Evolutionary conservation across 225 moss, liverwort and hornwort genomes (phyloP), one percentile per base, ranked within the genome.

Genomic region (Rhytidiadelphus loreus): DNA sequence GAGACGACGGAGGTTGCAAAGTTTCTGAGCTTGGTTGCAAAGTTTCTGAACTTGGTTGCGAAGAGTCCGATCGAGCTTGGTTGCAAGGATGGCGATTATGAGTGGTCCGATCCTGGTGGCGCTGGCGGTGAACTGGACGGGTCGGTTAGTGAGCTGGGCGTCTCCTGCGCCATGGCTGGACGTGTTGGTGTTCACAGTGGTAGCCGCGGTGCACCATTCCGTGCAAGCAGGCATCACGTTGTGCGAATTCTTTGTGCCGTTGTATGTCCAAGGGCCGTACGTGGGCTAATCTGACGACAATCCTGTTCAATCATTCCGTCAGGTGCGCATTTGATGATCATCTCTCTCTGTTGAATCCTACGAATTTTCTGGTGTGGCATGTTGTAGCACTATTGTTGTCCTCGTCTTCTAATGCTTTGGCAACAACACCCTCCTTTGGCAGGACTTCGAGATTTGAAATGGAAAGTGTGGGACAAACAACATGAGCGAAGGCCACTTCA

Each of bases 61-160:
- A 30, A 46, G 74, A 29, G 29, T 43, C 18, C 16, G 48, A 46
- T 46, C 46, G 66, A 57, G 48, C 48, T 57, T 23, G 30, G 81
- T 43, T 65, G 50, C 48, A 74, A 65, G 24, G 52, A 91, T 92
- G 88, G 92, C 92, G 83, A 88, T 92, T n/a, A 37, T 88, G 90
- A 92, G 83, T 33, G 92, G 92, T 48, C 90, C 92, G 78, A 83
- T 92, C 56, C 57, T 92, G 77, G 88, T 92, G 86, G 92, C 79
- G 73, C 86, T 90, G 55, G 82, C 92, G 57, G 68, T 92, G 63
- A 86, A 64, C 63, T 88, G 88, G 88, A 65, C 78, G 65, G 86
- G 88, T 35, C 82, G 90, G 72, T 90, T 90, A 37, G 17, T 73
- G 90, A 88, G 50, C 72, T 86, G 90, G 90, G 86, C 58, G 64